Base-by-base conservation (phyloP, 2,329 filamentous ascomycete species). In the Cylindrodendrum hubeiense region DNA sequence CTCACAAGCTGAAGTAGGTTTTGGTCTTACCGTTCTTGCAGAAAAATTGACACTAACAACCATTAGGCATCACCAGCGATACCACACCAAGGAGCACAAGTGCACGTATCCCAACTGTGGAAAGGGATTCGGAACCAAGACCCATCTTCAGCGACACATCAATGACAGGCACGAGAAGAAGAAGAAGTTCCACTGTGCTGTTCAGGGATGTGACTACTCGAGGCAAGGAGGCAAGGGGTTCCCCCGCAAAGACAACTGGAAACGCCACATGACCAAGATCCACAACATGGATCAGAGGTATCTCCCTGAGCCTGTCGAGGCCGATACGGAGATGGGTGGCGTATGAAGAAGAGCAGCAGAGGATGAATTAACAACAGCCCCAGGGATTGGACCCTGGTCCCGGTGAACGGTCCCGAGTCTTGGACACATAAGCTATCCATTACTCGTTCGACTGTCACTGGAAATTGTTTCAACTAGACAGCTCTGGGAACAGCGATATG, bases 231-330 rank as follows among this genome's bases (percentile, higher is more conserved):
- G 87, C 59, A 89, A 87, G 67, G 86, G 84, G 0, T 90, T 90
- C 68, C 86, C 87, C 1, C 79, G 87, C 57, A 90, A 89, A 72
- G 87, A 89, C 71, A 89, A 90, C 75, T 89, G 87, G 87, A 85
- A 87, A 70, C 79, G 87, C 60, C 87, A 90, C 72, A 89, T 90
- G 86, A 79, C 83, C 37, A 89, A 89, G 75, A 89, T 88, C 69
- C 87, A 90, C 69, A 76, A 82, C 37, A 75, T 83, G 65, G 82
- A 84, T 54, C 76, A 79, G 50, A 69, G 71, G 50, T 63, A 74
- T 22, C 76, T 81, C 6, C 82, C 84, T 2, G 80, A 82, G 17
- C 82, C 83, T 19, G 78, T 83, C 15, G 78, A 82, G 55, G 76
- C 77, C 17, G 83, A 84, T 63, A 76, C 71, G 43, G 73, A 75